Evolutionary conservation across 805 yeast species (phyloP), one percentile per base, ranked within the genome.

Genomic region (Myxozyma nipponensis): DNA sequence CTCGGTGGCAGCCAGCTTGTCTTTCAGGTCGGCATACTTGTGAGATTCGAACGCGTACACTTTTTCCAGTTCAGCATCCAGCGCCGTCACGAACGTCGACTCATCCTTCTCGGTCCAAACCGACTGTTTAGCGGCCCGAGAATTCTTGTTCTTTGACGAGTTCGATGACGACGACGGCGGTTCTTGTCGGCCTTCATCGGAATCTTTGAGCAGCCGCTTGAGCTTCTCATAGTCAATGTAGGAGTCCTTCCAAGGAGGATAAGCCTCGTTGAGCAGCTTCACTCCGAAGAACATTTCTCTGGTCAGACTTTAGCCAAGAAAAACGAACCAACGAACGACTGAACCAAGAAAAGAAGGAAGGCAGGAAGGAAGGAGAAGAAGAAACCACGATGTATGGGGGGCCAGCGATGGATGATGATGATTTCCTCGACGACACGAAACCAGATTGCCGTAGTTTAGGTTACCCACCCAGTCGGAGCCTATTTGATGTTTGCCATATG

Each of bases 201-300:
- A 52, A 35, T 81, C 79, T 63, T 87, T 84, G 64, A 93, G 72
- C 58, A 81, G 84, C 59, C 83, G 81, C 70, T 91, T 91, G 66
- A 91, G 76, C 65, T 87, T 95, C 70, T 91, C 97, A 65, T 91
- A 91, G 46, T 88, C 78, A 61, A 91, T 83, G 68, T 93, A 93
- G 71, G 93, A 93, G 72, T 84, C 77, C 66, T 79, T 84, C 98
- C 98, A 91, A 1, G 97, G 95, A 41, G 81, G 81, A 69, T 85
- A 88, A 32, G 81, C 79, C 66, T 90, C 97, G 58, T 79, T 81
- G 47, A 83, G 83, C 49, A 91, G 74, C 64, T 86, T 87, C 44
- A 79, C 86, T 46, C 95, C 95, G 64, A 91, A 91, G 47, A 91
- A 70, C 98, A 93, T 89, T 21, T n/a, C 40, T 28, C 32, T 28